Base-by-base conservation (phyloP, 2,329 filamentous ascomycete species). In the Tolypocladium amazonense region DNA sequence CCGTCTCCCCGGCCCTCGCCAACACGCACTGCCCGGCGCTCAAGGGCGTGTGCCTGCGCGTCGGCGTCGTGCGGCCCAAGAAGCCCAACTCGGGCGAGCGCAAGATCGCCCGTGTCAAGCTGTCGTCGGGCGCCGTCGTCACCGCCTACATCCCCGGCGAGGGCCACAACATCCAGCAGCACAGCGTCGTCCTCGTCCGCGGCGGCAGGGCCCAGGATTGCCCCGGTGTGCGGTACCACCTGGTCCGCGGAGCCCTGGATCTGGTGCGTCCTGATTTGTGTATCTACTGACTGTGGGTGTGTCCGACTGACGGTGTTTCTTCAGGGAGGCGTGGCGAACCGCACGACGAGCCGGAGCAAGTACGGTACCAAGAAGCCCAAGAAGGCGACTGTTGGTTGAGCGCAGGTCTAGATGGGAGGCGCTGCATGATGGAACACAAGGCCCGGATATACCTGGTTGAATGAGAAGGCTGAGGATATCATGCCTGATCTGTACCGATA, bases 311-410 rank as follows among this genome's bases (percentile, higher is more conserved):
- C 57, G n/a, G 53, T 20, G 43, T 9, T 58, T 20, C 30, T 33
- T 27, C 25, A 97, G 93, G 91, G 91, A 70, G 94, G 94, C 80
- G 94, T 99, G 65, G 87, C 86, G 27, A 94, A 86, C 73, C 83
- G 94, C 67, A 83, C 88, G 69, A 90, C 87, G 27, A 91, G 89
- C 74, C 83, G 94, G 69, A 97, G 92, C 70, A 99, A 99, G 77
- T 99, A 96, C 72, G 94, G 94, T 62, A 96, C 94, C 56, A 99
- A 99, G 87, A 97, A 97, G 80, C 93, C 94, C 0, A 97, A 97
- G 87, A 86, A 86, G 73, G 86, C 87, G 27, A 81, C 81, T 0
- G 79, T 84, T 43, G 78, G 81, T 63, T 78, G 56, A 59, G n/a
- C 53, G 50, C 18, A 8, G 25, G 56, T 30, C 33, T 18, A 8